These are phyloP conservation scores for Ogataea saltuana DNA, from an alignment of 805 yeast species.

Conservation along the genomic window DNA sequence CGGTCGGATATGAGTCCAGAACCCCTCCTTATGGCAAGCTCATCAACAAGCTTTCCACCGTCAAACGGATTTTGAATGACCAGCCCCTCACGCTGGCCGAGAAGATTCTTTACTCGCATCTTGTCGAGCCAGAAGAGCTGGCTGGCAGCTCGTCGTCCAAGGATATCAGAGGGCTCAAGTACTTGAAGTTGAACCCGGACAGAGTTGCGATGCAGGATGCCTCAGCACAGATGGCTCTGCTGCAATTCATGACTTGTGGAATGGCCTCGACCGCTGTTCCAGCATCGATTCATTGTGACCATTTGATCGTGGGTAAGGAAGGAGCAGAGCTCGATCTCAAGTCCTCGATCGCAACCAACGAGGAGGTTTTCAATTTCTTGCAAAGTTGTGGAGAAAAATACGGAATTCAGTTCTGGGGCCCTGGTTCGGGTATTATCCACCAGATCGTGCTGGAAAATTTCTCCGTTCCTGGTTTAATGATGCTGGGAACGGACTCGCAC, in stretches of 20 bases:
- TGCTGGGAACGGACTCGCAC: slow-evolving; percentile 96
- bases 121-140: slow-evolving; percentile 89
- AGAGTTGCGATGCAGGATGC: slow-evolving; percentile 99
- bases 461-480: slow-evolving; percentile 95
- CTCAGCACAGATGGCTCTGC: slow-evolving; percentile 96
- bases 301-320: slow-evolving; percentile 91
- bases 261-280: slow-evolving; percentile 91
- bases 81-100: slow-evolving; percentile 91
- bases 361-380: slow-evolving; percentile 92
- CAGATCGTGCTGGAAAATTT: slow-evolving; percentile 95
- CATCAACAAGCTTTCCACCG: slow-evolving; percentile 55
- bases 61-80: slow-evolving; percentile 33
- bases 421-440: slow-evolving; percentile 98
- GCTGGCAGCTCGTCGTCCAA: slow-evolving; percentile 43
- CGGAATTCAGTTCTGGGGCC: slow-evolving; percentile 98
- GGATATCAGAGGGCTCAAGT: slow-evolving; percentile 77
- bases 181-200: slow-evolving; percentile 93
- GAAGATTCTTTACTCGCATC: slow-evolving; percentile 91
- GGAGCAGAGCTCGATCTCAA: slow-evolving; percentile 86
- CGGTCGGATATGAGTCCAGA: slow-evolving; percentile 63
- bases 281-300: slow-evolving; percentile 96
- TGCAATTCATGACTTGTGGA: slow-evolving; percentile 96
- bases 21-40: slow-evolving; percentile 88
- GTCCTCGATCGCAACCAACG: slow-evolving; percentile 84
- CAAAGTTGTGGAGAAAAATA: slow-evolving; percentile 89